Percentiles rank a stretch among this genome's conserved stretches.
phyloP scores from a whole-genome alignment of 257 asterid species.

The Linderniella brevidens region DNA sequence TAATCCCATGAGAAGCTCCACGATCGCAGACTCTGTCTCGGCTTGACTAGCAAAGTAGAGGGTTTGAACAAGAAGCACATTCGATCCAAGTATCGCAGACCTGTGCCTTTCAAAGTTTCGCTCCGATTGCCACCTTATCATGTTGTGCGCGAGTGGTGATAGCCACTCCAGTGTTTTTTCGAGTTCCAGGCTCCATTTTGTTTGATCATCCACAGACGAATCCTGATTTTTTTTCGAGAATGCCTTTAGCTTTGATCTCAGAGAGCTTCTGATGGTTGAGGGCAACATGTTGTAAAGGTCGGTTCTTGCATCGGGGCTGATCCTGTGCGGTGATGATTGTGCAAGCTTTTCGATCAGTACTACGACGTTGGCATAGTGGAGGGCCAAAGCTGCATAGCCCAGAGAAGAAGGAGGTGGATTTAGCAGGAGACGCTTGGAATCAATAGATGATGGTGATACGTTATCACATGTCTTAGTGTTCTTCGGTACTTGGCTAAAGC shows the following conservation, averaged over 20 bases:
- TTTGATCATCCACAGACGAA: slow-evolving; percentile 35
- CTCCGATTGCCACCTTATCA: slow-evolving; percentile 70
- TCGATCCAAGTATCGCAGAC: slow-evolving; percentile 29
- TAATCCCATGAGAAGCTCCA: slow-evolving; percentile 63
- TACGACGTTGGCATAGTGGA: slow-evolving; percentile 67
- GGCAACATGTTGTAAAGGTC: slow-evolving; percentile 76
- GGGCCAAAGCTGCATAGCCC: slow-evolving; percentile 59
- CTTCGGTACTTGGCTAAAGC: slow-evolving; percentile 26
- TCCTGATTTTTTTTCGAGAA: slow-evolving; percentile 23
- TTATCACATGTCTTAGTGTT: slow-evolving; percentile 13
- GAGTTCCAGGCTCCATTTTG: slow-evolving; percentile 51
- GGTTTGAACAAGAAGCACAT: slow-evolving; percentile 77
- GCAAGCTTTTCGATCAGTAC: slow-evolving; percentile 61
- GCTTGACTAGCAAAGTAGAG: slow-evolving; percentile 57
- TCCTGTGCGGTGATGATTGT: slow-evolving; percentile 39
- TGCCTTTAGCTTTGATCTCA: slow-evolving; percentile 44
- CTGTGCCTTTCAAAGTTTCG: slow-evolving; percentile 55
- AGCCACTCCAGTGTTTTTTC: slow-evolving; percentile 64
- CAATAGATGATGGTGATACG: slow-evolving; percentile 17
- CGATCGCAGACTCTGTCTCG: slow-evolving; percentile 51
- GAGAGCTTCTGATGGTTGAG: slow-evolving; percentile 32
- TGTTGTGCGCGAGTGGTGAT: slow-evolving; percentile 68
- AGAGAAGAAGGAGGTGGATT: slow-evolving; percentile 44
- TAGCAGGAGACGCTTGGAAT: slow-evolving; percentile 20
- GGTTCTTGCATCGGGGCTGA: slow-evolving; percentile 59